phyloP scores from a whole-genome alignment of 78 protist species.

The Dictyostelium citrinum region DNA sequence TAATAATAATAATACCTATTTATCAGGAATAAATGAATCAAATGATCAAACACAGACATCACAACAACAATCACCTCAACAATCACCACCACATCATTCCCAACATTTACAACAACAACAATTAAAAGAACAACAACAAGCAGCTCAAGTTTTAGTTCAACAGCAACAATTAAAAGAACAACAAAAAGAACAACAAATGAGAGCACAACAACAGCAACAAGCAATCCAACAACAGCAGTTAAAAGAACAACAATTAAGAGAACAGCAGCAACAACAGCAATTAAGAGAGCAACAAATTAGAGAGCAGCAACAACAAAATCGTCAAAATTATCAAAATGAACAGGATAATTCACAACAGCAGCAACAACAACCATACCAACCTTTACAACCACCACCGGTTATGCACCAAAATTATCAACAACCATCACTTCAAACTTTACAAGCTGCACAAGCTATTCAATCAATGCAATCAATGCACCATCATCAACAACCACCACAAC shows the following conservation, averaged over 20 bases:
- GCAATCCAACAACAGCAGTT: background rate
- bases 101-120: background rate
- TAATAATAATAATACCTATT: background rate
- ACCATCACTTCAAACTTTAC: background rate
- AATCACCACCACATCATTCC: background rate
- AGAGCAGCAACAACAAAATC: background rate
- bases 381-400: slow-evolving; percentile 5
- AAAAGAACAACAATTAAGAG: background rate
- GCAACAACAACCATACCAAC: background rate
- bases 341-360: slow-evolving; percentile 11
- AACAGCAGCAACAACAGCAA: slow-evolving; percentile 10
- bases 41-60: background rate
- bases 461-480: background rate
- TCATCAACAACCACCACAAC: background rate
- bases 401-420: background rate
- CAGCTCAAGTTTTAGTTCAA: background rate
- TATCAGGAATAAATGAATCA: background rate
- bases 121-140: background rate
- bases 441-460: background rate
- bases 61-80: background rate
- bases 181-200: background rate
- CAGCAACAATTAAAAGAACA: background rate
- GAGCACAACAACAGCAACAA: background rate
- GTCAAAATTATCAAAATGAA: background rate
- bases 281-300: background rate